A percentile compares a stretch with the other conserved stretches of the same genome.
These are phyloP conservation scores for Plenodomus biglobosus DNA, from an alignment of 2,329 filamentous ascomycete genomes.

Conservation along the genomic window DNA sequence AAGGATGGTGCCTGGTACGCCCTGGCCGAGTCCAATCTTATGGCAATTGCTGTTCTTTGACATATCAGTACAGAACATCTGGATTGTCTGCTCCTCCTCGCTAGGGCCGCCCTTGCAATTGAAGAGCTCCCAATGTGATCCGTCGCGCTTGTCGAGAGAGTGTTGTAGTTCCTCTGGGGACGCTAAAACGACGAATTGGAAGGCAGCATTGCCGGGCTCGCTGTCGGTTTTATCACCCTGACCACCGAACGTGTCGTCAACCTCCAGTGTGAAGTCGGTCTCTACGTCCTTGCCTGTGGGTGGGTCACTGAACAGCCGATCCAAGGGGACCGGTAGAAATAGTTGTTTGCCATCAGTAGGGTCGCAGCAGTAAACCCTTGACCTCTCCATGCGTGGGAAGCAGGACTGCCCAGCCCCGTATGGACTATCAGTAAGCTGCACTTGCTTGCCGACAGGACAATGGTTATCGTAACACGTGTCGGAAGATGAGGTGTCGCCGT, in stretches of 20 bases:
- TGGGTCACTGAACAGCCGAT: conserved; percentile 42
- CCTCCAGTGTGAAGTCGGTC: conserved; percentile 29
- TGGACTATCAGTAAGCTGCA: conserved; percentile 28
- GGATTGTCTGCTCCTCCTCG: conserved; percentile 40
- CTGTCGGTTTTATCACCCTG: conserved; percentile 4
- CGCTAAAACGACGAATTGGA: conserved; percentile 40
- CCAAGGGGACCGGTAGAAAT: conserved; percentile 44
- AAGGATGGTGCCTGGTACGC: conserved; percentile 45
- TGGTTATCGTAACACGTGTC: conserved; percentile 37
- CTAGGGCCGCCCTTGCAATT: conserved; percentile 35
- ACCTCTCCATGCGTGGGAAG: conserved; percentile 20
- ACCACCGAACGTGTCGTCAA: conserved; percentile 11
- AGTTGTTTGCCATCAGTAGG: conserved; percentile 24
- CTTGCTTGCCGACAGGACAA: conserved; percentile 27
- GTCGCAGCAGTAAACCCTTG: conserved; percentile 40
- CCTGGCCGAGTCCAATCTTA: conserved; percentile 43
- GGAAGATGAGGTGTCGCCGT: conserved; percentile 35
- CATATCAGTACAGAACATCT: conserved; percentile 44
- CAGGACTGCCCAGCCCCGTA: conserved; percentile 4
- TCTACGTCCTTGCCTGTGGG: conserved; percentile 35
- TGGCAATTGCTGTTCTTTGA: conserved; percentile 43
- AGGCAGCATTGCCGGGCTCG: conserved; percentile 34
- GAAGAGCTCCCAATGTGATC: conserved; percentile 51
- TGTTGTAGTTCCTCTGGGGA: conserved; percentile 38
- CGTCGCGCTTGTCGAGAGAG: conserved; percentile 48